Evolutionary conservation across 140 eudicot species (phyloP), one percentile per base, ranked within the genome.

Genomic region (Erigeron philadelphicus): DNA sequence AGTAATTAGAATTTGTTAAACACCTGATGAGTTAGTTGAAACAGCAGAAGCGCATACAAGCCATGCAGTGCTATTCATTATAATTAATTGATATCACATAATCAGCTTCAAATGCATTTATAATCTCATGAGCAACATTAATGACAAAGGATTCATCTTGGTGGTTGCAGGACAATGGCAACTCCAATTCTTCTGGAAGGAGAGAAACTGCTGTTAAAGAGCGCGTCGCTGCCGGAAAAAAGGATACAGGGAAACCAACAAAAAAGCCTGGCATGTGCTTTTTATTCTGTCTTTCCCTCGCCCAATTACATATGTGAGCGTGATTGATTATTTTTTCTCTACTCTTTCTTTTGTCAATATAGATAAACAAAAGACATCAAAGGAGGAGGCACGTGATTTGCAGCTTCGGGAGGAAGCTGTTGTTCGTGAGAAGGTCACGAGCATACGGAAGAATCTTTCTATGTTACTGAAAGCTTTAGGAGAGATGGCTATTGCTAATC

Each of bases 331-430:
- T 59, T 49, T 69, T 44, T 16, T n/a, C 13, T 58, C 13, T 69
- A 11, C 3, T 76, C 15, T 44, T 40, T 6, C 40, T 45, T 69
- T 62, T 73, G 74, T 72, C 12, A 66, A 52, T 76, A 12, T 73
- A 94, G 99, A 89, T 53, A 94, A 89, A 81, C 88, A 90, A 57
- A 94, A 94, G 82, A 94, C 95, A 18, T 93, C 95, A 42, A 94
- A 94, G 74, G 99, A 94, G 78, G 99, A 94, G 82, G 99, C 97
- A 40, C 99, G 99, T 72, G 99, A 94, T 8, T 66, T 84, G 75
- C 95, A 87, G 83, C 95, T 94, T 62, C 76, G 45, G 44, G 97
- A 94, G 78, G 99, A 94, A 82, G 84, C 85, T 56, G 66, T 58
- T 65, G 76, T 89, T 17, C 90, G 97, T 49, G 81, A 87, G 53